Percentiles rank a stretch among this genome's conserved stretches.
Conservation (phyloP, 2,329 filamentous ascomycete species). For the Stagonosporopsis cucurbitacearum region DNA sequence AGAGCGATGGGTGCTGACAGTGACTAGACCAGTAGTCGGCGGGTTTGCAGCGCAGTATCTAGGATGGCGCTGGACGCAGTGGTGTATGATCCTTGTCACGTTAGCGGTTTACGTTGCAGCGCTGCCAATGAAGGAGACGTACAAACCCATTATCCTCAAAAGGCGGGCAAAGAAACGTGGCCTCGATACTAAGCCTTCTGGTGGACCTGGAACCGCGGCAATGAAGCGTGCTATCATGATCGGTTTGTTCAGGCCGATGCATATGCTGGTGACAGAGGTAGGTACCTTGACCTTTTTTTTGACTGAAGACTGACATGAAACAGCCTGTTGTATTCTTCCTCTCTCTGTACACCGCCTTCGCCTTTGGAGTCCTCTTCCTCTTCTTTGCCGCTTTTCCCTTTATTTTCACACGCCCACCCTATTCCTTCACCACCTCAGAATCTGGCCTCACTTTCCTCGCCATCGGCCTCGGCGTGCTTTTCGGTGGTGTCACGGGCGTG, state of each 20-base stretch:
- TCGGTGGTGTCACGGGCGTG: conserved; percentile 40
- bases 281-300: neutral
- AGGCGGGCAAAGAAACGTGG: conserved; percentile 44
- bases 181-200: conserved; percentile 25
- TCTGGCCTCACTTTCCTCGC: conserved; percentile 44
- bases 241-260: conserved; percentile 59
- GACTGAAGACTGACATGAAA: neutral
- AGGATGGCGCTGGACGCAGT: conserved; percentile 54
- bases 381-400: conserved; percentile 47
- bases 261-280: conserved; percentile 51
- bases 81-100: conserved; percentile 53
- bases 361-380: conserved; percentile 45
- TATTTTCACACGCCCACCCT: conserved; percentile 41
- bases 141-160: conserved; percentile 58
- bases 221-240: conserved; percentile 44
- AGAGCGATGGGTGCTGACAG: neutral
- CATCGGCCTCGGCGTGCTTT: conserved; percentile 40
- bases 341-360: conserved; percentile 45
- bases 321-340: conserved; percentile 46
- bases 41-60: conserved; percentile 56
- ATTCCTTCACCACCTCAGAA: conserved; percentile 39
- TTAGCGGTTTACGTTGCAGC: conserved; percentile 47
- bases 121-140: conserved; percentile 61
- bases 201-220: conserved; percentile 6
- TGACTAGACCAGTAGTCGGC: conserved; percentile 50